Evolutionary conservation across 1,284 basidiomycete species (phyloP).

Genomic region (Austroboletus niveus): DNA sequence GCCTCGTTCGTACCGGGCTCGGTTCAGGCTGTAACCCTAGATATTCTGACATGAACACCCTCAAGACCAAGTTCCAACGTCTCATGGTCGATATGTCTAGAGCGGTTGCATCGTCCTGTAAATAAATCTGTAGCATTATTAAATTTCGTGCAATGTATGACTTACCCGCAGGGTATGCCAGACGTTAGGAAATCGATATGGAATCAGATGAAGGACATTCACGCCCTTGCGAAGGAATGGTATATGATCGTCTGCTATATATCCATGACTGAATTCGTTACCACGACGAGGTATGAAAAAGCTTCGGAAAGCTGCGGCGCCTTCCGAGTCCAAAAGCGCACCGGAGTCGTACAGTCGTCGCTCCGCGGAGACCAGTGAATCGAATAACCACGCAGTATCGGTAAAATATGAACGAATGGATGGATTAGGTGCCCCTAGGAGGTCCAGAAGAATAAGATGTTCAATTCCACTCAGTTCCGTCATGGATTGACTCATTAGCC

Average conservation of each 20-base stretch:
- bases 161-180: constrained; percentile 85
- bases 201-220: constrained; percentile 87
- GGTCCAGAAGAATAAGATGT: constrained; percentile 87
- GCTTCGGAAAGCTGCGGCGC: constrained; percentile 47
- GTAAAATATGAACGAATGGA: constrained; percentile 75
- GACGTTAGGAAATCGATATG: constrained; percentile 85
- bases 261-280: constrained; percentile 46
- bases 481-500: constrained; percentile 49
- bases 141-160: constrained; percentile 4
- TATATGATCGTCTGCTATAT: constrained; percentile 92
- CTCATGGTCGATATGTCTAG: constrained; percentile 86
- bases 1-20: constrained; percentile 1
- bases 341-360: constrained; percentile 58
- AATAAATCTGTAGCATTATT: constrained; percentile 1
- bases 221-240: constrained; percentile 89
- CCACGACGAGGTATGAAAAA: constrained; percentile 59
- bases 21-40: constrained; percentile 62
- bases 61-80: constrained; percentile 86
- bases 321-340: constrained; percentile 43
- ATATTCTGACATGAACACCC: constrained; percentile 91
- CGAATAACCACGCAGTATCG: constrained; percentile 92
- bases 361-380: constrained; percentile 70
- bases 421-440: constrained; percentile 77
- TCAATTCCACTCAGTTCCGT: constrained; percentile 81
- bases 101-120: constrained; percentile 84